Base-by-base conservation (phyloP, 1,139 yeast genomes). In the Hyphopichia burtonii region DNA sequence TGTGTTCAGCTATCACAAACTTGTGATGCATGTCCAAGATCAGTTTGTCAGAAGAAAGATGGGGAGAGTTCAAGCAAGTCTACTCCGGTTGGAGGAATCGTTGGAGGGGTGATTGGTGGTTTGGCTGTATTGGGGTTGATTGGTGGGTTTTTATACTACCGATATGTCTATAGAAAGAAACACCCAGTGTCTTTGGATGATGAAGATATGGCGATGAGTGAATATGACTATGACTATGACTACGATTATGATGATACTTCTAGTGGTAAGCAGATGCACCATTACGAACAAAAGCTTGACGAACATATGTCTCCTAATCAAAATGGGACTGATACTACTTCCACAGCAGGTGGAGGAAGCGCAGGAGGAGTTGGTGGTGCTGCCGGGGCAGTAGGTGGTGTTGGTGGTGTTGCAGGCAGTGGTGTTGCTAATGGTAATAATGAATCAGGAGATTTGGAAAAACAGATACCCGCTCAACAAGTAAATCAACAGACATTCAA, bases 31-130 rank as follows among this genome's bases (percentile, higher is more conserved):
- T 86, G 94, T 61, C 78, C 90, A 0, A 57, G 61, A 15, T 72
- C 76, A n/a, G 72, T 71, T 49, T 85, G 91, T 59, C 62, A 65
- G 2, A 54, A 56, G 2, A 42, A 48, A 16, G 55, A 50, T 16
- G 32, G 37, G 4, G 36, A 50, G 6, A 39, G 52, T 16, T 34
- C 46, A 12, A 41, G 47, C 10, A 46, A 33, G 25, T 38, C 40
- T 25, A 50, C 61, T 8, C 64, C 67, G 3, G 53, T 66, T 11
- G 87, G 88, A 16, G 86, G 81, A 2, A 76, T 83, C 2, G 80
- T 81, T 0, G 90, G 87, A 5, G 87, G 87, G 22, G 80, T 80
- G 2, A 70, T 78, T 2, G 86, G 83, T 10, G 80, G 78, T 8
- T 62, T 73, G 3, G 71, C 66, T 3, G 53, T 76, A 2, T 18